Evolutionary conservation across 768 basidiomycete species (phyloP), one percentile per base, ranked within the genome.

Genomic region (Rubroboletus satanas): DNA sequence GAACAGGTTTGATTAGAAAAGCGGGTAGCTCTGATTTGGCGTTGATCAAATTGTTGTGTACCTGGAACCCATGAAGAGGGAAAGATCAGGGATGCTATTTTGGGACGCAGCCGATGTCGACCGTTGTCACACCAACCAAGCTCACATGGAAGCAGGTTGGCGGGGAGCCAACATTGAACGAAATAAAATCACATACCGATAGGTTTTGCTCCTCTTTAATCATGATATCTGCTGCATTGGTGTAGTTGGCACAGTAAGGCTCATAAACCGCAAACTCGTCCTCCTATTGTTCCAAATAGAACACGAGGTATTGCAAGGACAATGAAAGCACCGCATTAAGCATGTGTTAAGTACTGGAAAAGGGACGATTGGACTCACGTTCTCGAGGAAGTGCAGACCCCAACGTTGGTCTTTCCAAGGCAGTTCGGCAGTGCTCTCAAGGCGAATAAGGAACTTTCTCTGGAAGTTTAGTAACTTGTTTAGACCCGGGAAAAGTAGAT

Each of bases 1-100:
- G 97, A 46, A 99, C 89, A 7, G 97, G 97, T 76, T 98, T 98
- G 80, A 98, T 98, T 56, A 98, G 83, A 75, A 98, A 96, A 9
- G 93, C 93, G 55, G 92, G 90, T 32, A 99, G 79, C 66, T 99
- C 97, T 67, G 89, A 87, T 70, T 90, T 90, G 65, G 87, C 87
- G 63, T 93, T 90, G 74, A 95, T 90, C 77, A 92, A 77, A 72
- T 86, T 81, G 74, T 89, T 88, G 66, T 90, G 77, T 57, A 83
- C 81, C 90, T 93, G 66, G 10, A 42, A 55, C 15, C 29, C 51
- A 35, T 3, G 26, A 26, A 12, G n/a, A 41, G 33, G 28, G 54
- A 55, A 55, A 46, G 6, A 37, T 70, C 35, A 62, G 58, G 45
- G 10, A 49, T 49, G n/a, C 59, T 61, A 69, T 64, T 62, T 67